Conservation (phyloP, 169 alveolate species). For the Cryptosporidium viatorum region DNA sequence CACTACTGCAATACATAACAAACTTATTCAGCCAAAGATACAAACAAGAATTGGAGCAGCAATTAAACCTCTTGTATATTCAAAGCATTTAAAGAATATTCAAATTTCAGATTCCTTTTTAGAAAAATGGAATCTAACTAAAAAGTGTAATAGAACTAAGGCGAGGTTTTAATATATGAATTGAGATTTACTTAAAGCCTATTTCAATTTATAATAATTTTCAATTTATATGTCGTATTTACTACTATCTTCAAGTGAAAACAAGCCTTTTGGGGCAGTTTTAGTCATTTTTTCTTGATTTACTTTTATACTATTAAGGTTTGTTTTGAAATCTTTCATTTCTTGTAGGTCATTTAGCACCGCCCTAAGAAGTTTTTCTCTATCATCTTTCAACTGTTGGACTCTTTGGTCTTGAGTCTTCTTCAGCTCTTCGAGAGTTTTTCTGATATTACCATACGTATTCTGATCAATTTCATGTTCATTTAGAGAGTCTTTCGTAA, state of each 20-base stretch:
- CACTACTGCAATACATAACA: slow-evolving; percentile 83
- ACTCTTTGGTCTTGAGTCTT: slow-evolving; percentile 75
- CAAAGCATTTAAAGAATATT: slow-evolving; percentile 75
- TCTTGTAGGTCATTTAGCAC: slow-evolving; percentile 65
- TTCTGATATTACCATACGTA: slow-evolving; percentile 69
- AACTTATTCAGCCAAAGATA: slow-evolving; percentile 88
- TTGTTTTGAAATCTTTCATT: slow-evolving; percentile 66
- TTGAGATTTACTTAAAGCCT: background rate
- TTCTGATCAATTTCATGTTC: slow-evolving; percentile 34
- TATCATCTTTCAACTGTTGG: slow-evolving; percentile 63
- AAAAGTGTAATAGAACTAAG: slow-evolving; percentile 63
- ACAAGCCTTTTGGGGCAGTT: slow-evolving; percentile 27
- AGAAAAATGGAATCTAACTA: slow-evolving; percentile 49
- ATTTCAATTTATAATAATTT: slow-evolving; percentile 1
- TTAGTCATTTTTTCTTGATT: slow-evolving; percentile 10
- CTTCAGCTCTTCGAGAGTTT: slow-evolving; percentile 59
- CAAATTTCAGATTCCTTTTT: slow-evolving; percentile 58
- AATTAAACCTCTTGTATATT: slow-evolving; percentile 81
- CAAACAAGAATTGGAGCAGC: slow-evolving; percentile 85
- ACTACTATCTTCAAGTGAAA: slow-evolving; percentile 32
- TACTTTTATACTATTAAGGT: background rate
- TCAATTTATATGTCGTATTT: background rate
- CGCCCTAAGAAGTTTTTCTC: slow-evolving; percentile 65
- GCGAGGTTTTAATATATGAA: slow-evolving; percentile 65
- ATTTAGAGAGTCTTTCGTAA: slow-evolving; percentile 13